Conservation (phyloP, 768 basidiomycete species). For the Imleria badia region DNA sequence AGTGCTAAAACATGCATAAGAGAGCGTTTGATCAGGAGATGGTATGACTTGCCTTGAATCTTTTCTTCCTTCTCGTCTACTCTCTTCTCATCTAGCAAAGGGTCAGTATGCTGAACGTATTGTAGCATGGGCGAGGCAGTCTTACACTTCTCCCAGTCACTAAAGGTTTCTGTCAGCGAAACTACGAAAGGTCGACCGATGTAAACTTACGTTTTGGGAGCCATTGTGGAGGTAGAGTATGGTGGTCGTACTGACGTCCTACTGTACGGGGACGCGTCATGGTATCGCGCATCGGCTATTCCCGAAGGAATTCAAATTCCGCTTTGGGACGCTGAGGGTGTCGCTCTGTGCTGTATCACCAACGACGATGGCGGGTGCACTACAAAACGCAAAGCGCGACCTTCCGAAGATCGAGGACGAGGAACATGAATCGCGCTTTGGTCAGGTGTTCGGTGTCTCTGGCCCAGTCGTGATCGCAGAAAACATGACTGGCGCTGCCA, state of each 20-base stretch:
- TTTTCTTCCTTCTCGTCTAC: slow-evolving; percentile 88
- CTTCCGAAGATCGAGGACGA: slow-evolving; percentile 90
- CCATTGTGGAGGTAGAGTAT: slow-evolving; percentile 54
- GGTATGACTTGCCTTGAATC: slow-evolving; percentile 67
- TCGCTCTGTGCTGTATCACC: slow-evolving; percentile 2
- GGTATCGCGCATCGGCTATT: slow-evolving; percentile 25
- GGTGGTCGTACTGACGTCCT: slow-evolving; percentile 19
- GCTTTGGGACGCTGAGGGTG: slow-evolving; percentile 22
- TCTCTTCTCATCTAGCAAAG: slow-evolving; percentile 73
- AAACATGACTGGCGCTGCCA: slow-evolving; percentile 94
- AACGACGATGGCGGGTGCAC: slow-evolving; percentile 82
- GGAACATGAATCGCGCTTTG: slow-evolving; percentile 83
- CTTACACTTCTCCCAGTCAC: slow-evolving; percentile 98
- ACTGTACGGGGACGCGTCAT: slow-evolving; percentile 37
- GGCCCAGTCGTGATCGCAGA: slow-evolving; percentile 96
- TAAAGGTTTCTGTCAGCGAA: slow-evolving; percentile 34
- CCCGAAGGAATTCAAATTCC: slow-evolving; percentile 28
- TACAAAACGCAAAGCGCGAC: slow-evolving; percentile 85
- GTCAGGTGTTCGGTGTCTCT: slow-evolving; percentile 92
- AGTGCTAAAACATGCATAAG: slow-evolving; percentile 55
- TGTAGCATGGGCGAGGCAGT: background rate
- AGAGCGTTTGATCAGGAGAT: background rate
- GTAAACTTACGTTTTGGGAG: slow-evolving; percentile 86
- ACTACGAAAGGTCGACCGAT: background rate
- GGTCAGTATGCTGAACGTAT: slow-evolving; percentile 5